Conservation (phyloP, 2,329 filamentous ascomycete genomes). For the Thelonectria blattea region DNA sequence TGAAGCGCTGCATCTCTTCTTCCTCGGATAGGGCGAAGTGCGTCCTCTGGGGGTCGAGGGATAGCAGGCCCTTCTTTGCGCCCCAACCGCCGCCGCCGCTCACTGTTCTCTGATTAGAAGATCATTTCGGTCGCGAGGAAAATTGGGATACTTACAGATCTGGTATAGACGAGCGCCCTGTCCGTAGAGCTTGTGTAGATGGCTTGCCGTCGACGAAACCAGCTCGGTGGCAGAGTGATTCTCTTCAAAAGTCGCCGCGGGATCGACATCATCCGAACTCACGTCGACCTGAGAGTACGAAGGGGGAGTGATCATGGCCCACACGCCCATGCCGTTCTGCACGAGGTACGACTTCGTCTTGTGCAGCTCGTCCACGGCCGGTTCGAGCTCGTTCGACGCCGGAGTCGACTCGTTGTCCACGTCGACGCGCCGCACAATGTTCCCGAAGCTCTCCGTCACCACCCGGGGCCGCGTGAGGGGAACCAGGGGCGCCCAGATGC, state of each 20-base stretch:
- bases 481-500: conserved; percentile 56
- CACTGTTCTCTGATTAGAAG: conserved; percentile 49
- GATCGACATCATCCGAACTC: conserved; percentile 23
- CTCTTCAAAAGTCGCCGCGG: conserved; percentile 31
- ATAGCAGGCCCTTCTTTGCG: conserved; percentile 77
- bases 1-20: conserved; percentile 60
- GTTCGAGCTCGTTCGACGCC: conserved; percentile 76
- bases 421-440: conserved; percentile 73
- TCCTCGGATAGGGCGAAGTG: conserved; percentile 55
- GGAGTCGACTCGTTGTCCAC: conserved; percentile 56
- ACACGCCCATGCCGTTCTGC: conserved; percentile 65
- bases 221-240: conserved; percentile 30
- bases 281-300: conserved; percentile 27
- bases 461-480: conserved; percentile 67
- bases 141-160: conserved; percentile 39
- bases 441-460: conserved; percentile 73
- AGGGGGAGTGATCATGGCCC: conserved; percentile 71
- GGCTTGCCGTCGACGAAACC: conserved; percentile 32
- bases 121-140: not conserved
- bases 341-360: conserved; percentile 41
- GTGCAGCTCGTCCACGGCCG: conserved; percentile 65
- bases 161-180: conserved; percentile 54
- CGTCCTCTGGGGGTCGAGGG: conserved; percentile 72
- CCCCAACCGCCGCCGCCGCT: conserved; percentile 89
- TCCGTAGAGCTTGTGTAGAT: conserved; percentile 45